These are phyloP conservation scores for Alternaria consortialis DNA, from an alignment of 2,329 filamentous ascomycete genomes.

Conservation along the genomic window DNA sequence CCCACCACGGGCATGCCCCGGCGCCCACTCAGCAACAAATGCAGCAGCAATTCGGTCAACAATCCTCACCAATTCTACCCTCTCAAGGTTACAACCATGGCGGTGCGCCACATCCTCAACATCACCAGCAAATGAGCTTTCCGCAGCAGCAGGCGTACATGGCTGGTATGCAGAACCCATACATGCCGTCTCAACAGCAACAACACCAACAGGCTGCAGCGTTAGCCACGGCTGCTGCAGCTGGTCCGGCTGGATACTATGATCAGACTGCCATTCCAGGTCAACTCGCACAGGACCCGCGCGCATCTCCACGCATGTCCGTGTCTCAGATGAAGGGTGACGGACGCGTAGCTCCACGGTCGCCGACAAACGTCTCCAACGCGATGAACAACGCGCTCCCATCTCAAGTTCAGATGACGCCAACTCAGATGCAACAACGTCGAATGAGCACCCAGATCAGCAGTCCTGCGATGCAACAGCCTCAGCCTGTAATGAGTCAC, in stretches of 20 bases:
- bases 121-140: slow-evolving; percentile 80
- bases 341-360: slow-evolving; percentile 76
- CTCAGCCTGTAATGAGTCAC: slow-evolving; percentile 80
- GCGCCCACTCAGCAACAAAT: slow-evolving; percentile 67
- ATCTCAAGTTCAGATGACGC: slow-evolving; percentile 52
- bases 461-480: slow-evolving; percentile 67
- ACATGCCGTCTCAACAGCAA: slow-evolving; percentile 87
- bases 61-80: slow-evolving; percentile 81
- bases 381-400: slow-evolving; percentile 59
- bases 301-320: slow-evolving; percentile 80
- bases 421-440: slow-evolving; percentile 49
- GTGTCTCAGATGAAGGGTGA: slow-evolving; percentile 71
- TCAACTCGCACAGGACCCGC: slow-evolving; percentile 63
- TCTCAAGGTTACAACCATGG: slow-evolving; percentile 76
- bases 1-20: slow-evolving; percentile 56
- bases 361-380: slow-evolving; percentile 74
- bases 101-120: slow-evolving; percentile 67
- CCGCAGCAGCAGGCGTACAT: slow-evolving; percentile 76
- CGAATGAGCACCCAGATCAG: slow-evolving; percentile 55
- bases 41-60: slow-evolving; percentile 60
- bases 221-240: slow-evolving; percentile 92
- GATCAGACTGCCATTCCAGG: slow-evolving; percentile 71
- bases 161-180: slow-evolving; percentile 75
- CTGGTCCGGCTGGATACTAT: slow-evolving; percentile 72
- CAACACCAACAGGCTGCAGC: slow-evolving; percentile 92